Evolutionary conservation across 805 yeast genomes (phyloP), one percentile per base, ranked within the genome.

Genomic region (Dipodascus albidus): DNA sequence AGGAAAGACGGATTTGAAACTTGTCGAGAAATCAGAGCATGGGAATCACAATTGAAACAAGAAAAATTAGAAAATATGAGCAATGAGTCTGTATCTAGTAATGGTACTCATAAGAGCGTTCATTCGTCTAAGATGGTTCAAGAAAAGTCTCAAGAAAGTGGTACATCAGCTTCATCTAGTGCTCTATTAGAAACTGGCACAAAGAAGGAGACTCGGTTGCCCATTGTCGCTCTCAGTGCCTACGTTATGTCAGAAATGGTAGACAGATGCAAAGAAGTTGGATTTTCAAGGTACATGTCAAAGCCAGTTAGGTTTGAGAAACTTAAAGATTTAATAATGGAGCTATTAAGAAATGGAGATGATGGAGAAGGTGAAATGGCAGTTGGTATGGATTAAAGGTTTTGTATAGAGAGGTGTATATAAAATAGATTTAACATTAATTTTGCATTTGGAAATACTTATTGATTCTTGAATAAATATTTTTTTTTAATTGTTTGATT

Each of bases 191-290:
- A n/a, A n/a, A n/a, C n/a, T n/a, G n/a, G n/a, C n/a, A n/a, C n/a
- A n/a, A n/a, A n/a, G 20, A 38, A 38, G n/a, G 20, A 38, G n/a
- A n/a, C 44, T n/a, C 44, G 44, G 6, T 17, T 62, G 6, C 68
- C 70, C 15, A 66, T 67, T 19, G 55, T 66, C 24, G 70, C 70
- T 2, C 54, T 66, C 47, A 65, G 69, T 55, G 70, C 70, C 11
- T 64, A 66, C 48, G 70, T 66, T 31, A 62, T 66, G 66, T 57
- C 66, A 6, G 68, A 66, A 47, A 67, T 66, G 27, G 62, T 59
- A 2, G 64, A 60, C 41, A 57, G 57, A 51, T 66, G 70, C 52
- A 51, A 55, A 15, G 52, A 52, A 27, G 67, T 57, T 17, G 70
- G 70, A 19, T 66, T 66, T 50, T 57, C 62, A 22, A 48, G 58